Base-by-base conservation (phyloP, 176 grass and related monocot genomes). In the Tuctoria greenei region DNA sequence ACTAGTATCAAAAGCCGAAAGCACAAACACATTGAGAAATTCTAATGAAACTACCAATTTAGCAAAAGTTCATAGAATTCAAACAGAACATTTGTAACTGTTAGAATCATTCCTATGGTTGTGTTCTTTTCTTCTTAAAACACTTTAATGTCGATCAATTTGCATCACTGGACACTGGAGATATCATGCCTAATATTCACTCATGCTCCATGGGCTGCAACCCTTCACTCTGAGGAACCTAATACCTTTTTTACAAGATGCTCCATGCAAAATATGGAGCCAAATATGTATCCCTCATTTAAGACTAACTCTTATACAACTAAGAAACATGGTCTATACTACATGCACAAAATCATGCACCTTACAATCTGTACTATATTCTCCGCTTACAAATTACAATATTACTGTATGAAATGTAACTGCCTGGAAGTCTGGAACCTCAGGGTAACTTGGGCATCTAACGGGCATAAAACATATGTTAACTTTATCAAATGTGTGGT, bases 11-110 rank as follows among this genome's bases (percentile, higher is more conserved):
- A 31, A 12, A 54, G 24, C 44, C 56, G 39, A 64, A 77, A 58
- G 46, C 26, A 74, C n/a, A 83, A 43, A 71, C 52, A 74, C 13
- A 11, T 15, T 37, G 35, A 73, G 35, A 83, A 56, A 37, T 26
- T 36, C 45, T 74, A 64, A 35, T 16, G 5, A 67, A 20, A 63
- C 44, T 61, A 78, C 24, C 18, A 45, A 67, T 42, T 51, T 50
- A 11, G 40, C 34, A 20, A 16, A 72, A 73, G 6, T 4, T 5
- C 21, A 52, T 5, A 4, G 0, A 35, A 74, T 74, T 42, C 55
- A 54, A 64, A 81, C 35, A 76, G 36, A 69, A 65, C 49, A 1
- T 10, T 49, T 9, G 73, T 11, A 73, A 31, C 17, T 60, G 1
- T 31, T 66, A 25, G 39, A 66, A 44, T 1, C 40, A 49, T 72